These are phyloP conservation scores for Pneumocystis sp. DNA, from an alignment of 1,139 yeast species.

Conservation along the genomic window DNA sequence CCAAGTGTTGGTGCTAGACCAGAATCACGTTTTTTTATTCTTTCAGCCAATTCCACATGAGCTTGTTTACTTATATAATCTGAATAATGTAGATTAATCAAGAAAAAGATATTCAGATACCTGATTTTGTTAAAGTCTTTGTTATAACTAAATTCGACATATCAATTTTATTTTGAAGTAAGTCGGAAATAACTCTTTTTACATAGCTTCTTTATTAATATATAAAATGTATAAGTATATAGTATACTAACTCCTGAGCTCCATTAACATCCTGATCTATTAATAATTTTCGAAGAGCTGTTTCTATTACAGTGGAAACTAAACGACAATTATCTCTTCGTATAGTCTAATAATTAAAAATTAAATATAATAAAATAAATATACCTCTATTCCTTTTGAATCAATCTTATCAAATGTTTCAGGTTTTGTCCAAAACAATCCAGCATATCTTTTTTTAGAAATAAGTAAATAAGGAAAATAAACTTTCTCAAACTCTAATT, in stretches of 20 bases:
- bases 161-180: constrained; percentile 81
- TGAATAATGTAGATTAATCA: not conserved
- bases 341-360: constrained; percentile 37
- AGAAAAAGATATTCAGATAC: not conserved
- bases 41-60: constrained; percentile 87
- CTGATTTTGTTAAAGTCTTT: constrained; percentile 68
- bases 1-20: constrained; percentile 96
- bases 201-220: constrained; percentile 4
- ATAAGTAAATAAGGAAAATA: constrained; percentile 87
- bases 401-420: constrained; percentile 91
- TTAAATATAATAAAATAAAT: not conserved
- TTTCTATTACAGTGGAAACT: constrained; percentile 87
- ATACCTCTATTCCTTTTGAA: constrained; percentile 78
- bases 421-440: constrained; percentile 87
- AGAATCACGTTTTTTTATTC: constrained; percentile 93
- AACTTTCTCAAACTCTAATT: constrained; percentile 90
- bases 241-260: constrained; percentile 58
- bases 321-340: constrained; percentile 93
- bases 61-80: constrained; percentile 96
- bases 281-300: constrained; percentile 68
- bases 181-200: constrained; percentile 74
- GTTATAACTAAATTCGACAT: constrained; percentile 88
- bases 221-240: not conserved
- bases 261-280: constrained; percentile 82
- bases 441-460: constrained; percentile 94